Percentiles rank a stretch among this genome's conserved stretches.
phyloP scores from a whole-genome alignment of 1,139 yeast species.

The Candida neerlandica region DNA sequence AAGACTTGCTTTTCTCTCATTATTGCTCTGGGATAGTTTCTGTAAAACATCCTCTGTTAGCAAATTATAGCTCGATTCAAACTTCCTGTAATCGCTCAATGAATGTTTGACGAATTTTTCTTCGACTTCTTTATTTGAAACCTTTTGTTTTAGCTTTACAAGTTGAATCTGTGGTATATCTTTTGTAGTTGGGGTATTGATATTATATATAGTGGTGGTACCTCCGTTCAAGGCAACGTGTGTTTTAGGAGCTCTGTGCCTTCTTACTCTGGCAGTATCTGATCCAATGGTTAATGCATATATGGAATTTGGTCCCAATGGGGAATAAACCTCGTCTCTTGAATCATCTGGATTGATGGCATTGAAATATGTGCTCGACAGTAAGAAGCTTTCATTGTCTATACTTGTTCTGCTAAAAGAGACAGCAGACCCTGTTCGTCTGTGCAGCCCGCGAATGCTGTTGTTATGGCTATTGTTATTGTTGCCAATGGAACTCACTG shows the following conservation, averaged over 20 bases:
- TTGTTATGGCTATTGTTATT: slow-evolving; percentile 8
- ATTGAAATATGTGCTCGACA: slow-evolving; percentile 35
- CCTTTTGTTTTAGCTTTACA: slow-evolving; percentile 55
- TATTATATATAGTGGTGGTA: slow-evolving; percentile 39
- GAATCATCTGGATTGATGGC: slow-evolving; percentile 22
- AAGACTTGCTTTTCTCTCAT: slow-evolving; percentile 8
- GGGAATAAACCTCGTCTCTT: slow-evolving; percentile 45
- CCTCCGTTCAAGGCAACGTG: slow-evolving; percentile 48
- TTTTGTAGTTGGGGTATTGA: slow-evolving; percentile 69
- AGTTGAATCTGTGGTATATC: slow-evolving; percentile 87
- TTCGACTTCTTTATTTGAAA: slow-evolving; percentile 51
- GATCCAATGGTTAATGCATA: slow-evolving; percentile 69
- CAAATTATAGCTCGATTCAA: slow-evolving; percentile 50
- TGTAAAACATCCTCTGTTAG: slow-evolving; percentile 53
- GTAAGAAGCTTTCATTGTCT: slow-evolving; percentile 40
- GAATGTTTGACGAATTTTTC: slow-evolving; percentile 41
- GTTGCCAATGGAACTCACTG: slow-evolving; percentile 1
- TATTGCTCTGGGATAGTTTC: slow-evolving; percentile 28
- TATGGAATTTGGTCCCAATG: slow-evolving; percentile 78
- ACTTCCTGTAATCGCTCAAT: slow-evolving; percentile 57
- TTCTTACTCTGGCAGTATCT: slow-evolving; percentile 46
- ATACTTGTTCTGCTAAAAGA: slow-evolving; percentile 34
- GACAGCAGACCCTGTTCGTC: slow-evolving; percentile 24
- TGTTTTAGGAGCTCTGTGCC: slow-evolving; percentile 32
- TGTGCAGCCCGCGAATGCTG: slow-evolving; percentile 13